Evolutionary conservation across 1,284 basidiomycete genomes (phyloP), one percentile per base, ranked within the genome.

Genomic region (Schizophyllum amplum): DNA sequence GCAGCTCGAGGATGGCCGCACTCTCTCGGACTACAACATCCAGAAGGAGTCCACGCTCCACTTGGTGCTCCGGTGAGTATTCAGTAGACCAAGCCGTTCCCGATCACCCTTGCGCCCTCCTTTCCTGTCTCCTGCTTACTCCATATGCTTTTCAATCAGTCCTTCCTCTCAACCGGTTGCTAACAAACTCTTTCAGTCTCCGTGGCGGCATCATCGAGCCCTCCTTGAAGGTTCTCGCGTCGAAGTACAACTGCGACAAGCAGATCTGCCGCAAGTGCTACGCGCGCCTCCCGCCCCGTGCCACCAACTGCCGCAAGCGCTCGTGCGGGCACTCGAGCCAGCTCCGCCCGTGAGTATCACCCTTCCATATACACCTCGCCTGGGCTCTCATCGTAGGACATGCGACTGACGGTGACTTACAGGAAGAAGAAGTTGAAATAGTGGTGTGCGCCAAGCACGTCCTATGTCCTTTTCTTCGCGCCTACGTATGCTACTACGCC

Each of bases 181-280:
- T 51, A 26, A 20, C 57, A 22, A 5, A 2, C 24, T 62, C 48
- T 54, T n/a, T n/a, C 63, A 91, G 90, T 80, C 91, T 98, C 67
- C 92, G 94, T 77, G 94, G 96, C 67, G 96, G 96, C 63, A 94
- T 99, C 80, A 99, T 99, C 67, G 96, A 99, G 81, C 96, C 96
- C 64, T 98, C 96, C 66, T 80, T 99, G 71, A 98, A 98, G 79
- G 93, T 94, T 56, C 85, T 98, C 63, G 96, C 96, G 60, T 82
- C 86, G 71, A 97, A 96, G 77, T 95, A 95, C 84, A 98, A 98
- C 77, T 94, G 92, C 74, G 92, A 94, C 76, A 94, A 95, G 82
- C 90, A 94, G 72, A 97, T 98, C 70, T 99, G 96, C 86, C 94
- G 96, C 76, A 98, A 98, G 78, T 98, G 97, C 83, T 99, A 99